Evolutionary conservation across 371 early-diverging fungal genomes (phyloP).

Genomic region (Fennellomyces sp.): DNA sequence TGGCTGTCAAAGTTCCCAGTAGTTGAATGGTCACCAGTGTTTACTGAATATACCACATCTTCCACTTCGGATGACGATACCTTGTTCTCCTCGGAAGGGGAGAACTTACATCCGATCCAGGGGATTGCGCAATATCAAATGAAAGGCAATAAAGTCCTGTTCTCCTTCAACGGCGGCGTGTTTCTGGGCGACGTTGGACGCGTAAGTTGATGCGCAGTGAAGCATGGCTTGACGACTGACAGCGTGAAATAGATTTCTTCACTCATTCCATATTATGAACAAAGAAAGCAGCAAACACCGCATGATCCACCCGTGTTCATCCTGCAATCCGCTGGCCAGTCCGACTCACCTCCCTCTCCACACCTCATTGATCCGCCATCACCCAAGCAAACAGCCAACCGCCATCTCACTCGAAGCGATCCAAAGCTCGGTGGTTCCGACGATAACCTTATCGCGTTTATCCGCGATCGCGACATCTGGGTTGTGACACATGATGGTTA

Average conservation of each 20-base stretch:
- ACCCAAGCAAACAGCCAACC: not conserved
- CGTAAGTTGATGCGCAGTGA: conserved; percentile 7
- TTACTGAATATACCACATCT: conserved; percentile 16
- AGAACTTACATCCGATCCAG: conserved; percentile 14
- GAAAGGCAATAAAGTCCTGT: conserved; percentile 11
- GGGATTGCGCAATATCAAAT: conserved; percentile 18
- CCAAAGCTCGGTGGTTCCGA: conserved; percentile 64
- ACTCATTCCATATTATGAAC: not conserved
- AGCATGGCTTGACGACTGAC: not conserved
- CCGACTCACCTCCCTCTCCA: conserved; percentile 7
- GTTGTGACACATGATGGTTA: conserved; percentile 56
- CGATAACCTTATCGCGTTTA: conserved; percentile 59
- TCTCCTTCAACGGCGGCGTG: conserved; percentile 13
- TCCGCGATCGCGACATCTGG: conserved; percentile 70
- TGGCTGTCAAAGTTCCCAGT: conserved; percentile 4
- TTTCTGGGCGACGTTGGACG: conserved; percentile 16
- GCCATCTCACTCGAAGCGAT: conserved; percentile 34
- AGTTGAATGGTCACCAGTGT: conserved; percentile 12
- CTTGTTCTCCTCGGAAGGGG: conserved; percentile 6
- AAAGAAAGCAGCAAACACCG: not conserved
- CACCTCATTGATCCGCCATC: not conserved
- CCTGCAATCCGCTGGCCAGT: not conserved
- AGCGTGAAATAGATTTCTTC: not conserved
- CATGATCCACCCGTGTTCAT: not conserved
- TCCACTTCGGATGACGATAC: not conserved